Base-by-base conservation (phyloP, 495 filamentous ascomycete genomes). In the Hypomontagnella submonticulosa region DNA sequence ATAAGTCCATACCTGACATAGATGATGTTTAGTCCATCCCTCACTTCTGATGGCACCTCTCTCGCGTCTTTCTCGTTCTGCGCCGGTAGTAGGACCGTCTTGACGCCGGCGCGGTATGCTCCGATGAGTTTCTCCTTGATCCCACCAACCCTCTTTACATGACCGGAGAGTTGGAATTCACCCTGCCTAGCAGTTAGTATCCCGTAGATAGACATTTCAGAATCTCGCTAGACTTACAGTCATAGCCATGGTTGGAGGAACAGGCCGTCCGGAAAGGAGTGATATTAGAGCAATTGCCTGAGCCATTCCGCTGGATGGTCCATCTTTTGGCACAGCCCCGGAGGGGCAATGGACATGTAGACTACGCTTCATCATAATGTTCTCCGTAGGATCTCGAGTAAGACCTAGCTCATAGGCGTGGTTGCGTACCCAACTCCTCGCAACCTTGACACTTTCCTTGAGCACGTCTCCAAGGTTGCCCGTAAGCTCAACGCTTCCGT, bases 71-170 rank as follows among this genome's bases (percentile, higher is more conserved):
- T 97, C 66, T 89, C 85, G 74, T 99, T 99, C 62, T 89, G 86
- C 38, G 89, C 84, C 30, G 95, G 95, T 32, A 99, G 81, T 54
- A 99, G 79, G 32, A 98, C 95, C 37, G 90, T 95, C 82, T 95
- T 96, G 50, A 99, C 95, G 19, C 95, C 95, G 15, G 95, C 96
- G 61, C 93, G 87, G 65, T 93, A 77, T 23, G 95, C 96, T 10
- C 95, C 95, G 72, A 99, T 98, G 27, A 98, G 81, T 75, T 99
- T 99, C 86, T 99, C 95, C 82, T 97, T 97, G 78, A 98, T 98
- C 18, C 96, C 95, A 16, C 95, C 95, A 56, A 96, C 93, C 8
- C 92, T 90, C 79, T 81, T 85, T 50, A 99, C 89, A 61, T 92
- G 86, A 10, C 95, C 95, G 12, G 96, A 84, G 32, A 99, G 84